These are phyloP conservation scores for Aspergillus carlsbadensis DNA, from an alignment of 495 filamentous ascomycete species.

Conservation along the genomic window DNA sequence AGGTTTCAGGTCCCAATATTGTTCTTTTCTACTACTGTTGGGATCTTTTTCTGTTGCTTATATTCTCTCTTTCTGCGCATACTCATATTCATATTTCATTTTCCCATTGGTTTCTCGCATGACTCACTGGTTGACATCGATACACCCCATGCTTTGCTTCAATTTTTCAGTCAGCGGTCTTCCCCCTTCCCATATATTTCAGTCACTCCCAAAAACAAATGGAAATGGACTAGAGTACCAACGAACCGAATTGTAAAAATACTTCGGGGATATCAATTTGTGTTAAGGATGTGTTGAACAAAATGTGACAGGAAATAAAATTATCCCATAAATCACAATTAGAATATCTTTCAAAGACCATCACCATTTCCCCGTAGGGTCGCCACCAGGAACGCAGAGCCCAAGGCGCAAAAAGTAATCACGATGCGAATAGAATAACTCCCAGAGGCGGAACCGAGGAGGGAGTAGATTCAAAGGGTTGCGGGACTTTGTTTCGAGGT, in stretches of 20 bases:
- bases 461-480: slow-evolving; percentile 52
- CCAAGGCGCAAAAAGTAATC: slow-evolving; percentile 97
- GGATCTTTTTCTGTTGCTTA: not conserved
- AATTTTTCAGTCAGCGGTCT: not conserved
- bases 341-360: too few relatives aligned
- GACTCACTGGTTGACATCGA: slow-evolving; percentile 3
- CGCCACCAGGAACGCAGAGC: slow-evolving; percentile 82
- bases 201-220: not conserved
- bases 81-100: not conserved
- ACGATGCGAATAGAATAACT: slow-evolving; percentile 90
- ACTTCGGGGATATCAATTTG: not conserved
- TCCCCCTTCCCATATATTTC: not conserved
- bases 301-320: not conserved
- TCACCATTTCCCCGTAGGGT: slow-evolving; percentile 45
- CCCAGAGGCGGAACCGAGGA: slow-evolving; percentile 71
- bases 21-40: not conserved
- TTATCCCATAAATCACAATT: too few relatives aligned
- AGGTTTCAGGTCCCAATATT: not conserved
- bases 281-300: not conserved
- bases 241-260: too few relatives aligned
- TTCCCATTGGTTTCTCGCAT: not conserved
- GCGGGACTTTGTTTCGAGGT: slow-evolving; percentile 20
- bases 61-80: not conserved
- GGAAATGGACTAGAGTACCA: not conserved
- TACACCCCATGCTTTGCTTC: not conserved